These are phyloP conservation scores for Atkinsonella hypoxylon DNA, from an alignment of 2,329 filamentous ascomycete species.

Conservation along the genomic window DNA sequence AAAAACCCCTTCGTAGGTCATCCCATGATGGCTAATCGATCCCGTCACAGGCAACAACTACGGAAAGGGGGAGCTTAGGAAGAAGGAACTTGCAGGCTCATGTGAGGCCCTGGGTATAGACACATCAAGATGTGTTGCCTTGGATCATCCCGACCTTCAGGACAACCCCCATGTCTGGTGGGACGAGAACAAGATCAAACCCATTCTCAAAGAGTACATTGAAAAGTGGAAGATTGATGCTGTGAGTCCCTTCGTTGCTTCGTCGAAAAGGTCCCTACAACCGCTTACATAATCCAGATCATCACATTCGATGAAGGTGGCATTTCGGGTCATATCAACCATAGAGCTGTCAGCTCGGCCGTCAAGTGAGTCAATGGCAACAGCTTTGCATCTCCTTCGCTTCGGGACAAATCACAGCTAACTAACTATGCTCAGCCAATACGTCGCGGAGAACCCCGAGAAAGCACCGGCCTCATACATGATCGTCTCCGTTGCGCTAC, in stretches of 20 bases:
- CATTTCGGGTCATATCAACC: conserved; percentile 28
- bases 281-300: conserved; percentile 14
- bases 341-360: conserved; percentile 26
- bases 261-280: neutral
- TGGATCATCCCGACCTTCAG: conserved; percentile 24
- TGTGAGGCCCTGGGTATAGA: conserved; percentile 18
- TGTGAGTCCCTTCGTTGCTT: conserved; percentile 11
- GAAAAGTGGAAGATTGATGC: conserved; percentile 25
- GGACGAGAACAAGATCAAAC: conserved; percentile 21
- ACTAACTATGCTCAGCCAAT: conserved; percentile 12
- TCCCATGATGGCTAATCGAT: too few relatives aligned
- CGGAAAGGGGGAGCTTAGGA: conserved; percentile 17
- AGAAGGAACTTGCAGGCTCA: conserved; percentile 17
- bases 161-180: conserved; percentile 27
- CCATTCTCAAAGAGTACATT: conserved; percentile 21
- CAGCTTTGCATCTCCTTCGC: too few relatives aligned
- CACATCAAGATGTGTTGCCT: conserved; percentile 16
- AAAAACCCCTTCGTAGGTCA: too few relatives aligned
- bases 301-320: conserved; percentile 29
- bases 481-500: conserved; percentile 22
- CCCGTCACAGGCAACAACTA: conserved; percentile 17
- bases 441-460: conserved; percentile 16
- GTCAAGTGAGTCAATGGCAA: conserved; percentile 18
- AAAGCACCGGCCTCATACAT: conserved; percentile 22
- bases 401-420: neutral